phyloP scores from a whole-genome alignment of 2,329 filamentous ascomycete genomes.

The Akanthomyces uredinophilus region DNA sequence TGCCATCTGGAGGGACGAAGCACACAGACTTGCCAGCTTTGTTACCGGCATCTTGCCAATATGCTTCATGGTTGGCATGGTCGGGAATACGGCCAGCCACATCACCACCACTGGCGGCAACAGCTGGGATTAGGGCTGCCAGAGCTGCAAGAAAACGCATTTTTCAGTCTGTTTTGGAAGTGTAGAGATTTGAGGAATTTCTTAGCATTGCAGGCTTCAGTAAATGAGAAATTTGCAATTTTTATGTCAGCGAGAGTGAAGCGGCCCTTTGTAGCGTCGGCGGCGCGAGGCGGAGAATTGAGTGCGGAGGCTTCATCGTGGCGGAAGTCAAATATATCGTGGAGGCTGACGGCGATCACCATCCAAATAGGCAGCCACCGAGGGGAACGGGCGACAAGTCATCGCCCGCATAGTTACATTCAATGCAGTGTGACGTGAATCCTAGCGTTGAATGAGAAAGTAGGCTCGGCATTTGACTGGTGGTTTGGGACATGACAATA shows the following conservation, averaged over 20 bases:
- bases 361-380: neutral
- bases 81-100: neutral
- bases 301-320: neutral
- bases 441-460: neutral
- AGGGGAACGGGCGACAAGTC: neutral
- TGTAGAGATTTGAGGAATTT: neutral
- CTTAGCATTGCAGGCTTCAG: neutral
- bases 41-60: neutral
- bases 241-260: too few species aligned
- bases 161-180: neutral
- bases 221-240: neutral
- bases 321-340: neutral
- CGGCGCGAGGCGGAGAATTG: too few species aligned
- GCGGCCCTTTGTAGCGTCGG: neutral
- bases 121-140: neutral
- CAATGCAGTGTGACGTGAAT: neutral
- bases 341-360: neutral
- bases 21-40: slow-evolving; percentile 17
- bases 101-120: neutral
- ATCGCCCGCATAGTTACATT: neutral
- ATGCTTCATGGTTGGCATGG: neutral
- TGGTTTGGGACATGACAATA: too few species aligned
- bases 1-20: slow-evolving; percentile 23
- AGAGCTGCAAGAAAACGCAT: slow-evolving; percentile 1
- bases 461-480: neutral